Base-by-base conservation (phyloP, 2,329 filamentous ascomycete species). In the Stagonosporopsis chrysanthemi region DNA sequence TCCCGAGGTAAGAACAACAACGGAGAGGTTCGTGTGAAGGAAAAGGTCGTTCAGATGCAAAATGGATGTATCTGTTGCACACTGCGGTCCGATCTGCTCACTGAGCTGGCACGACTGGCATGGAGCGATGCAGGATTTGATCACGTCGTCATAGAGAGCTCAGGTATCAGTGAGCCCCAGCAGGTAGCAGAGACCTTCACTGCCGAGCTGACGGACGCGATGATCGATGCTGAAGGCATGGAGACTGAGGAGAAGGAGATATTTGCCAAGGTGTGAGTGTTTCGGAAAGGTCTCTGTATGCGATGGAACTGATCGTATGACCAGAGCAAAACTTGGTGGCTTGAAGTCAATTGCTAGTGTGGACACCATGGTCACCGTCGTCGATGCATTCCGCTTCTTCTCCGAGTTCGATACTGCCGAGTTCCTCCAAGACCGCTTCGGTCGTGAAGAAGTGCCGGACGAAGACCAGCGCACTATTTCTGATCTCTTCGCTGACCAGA, bases 11-110 rank as follows among this genome's bases (percentile, higher is more conserved):
- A 62, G 41, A 36, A 48, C 4, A 43, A 41, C 5, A 48, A 47
- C 0, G 59, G 58, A 19, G 81, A 81, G 23, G 74, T 88, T 33
- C 84, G 83, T 2, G 84, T 84, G 0, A 78, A 87, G 36, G 86
- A 89, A 62, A 88, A 89, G 61, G 80, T 90, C 29, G 85, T 90
- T 15, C 84, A 87, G 9, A 81, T 90, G 52, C 87, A 90, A 66
- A 90, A 90, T 60, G 70, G 89, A 9, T 91, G 89, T 63, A 92
- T 92, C 66, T 92, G 89, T 78, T 92, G 89, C 65, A 91, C 88
- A 0, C 79, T 91, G 0, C 85, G 89, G 3, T 88, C 88, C 1
- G 89, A 91, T 53, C 75, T 91, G 1, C 81, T 92, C 0, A 85
- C 89, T 57, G 89, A 91, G 69, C 82, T 91, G 0, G 88, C 88